phyloP scores from a whole-genome alignment of 2,329 filamentous ascomycete genomes.

The Fusarium armeniacum region DNA sequence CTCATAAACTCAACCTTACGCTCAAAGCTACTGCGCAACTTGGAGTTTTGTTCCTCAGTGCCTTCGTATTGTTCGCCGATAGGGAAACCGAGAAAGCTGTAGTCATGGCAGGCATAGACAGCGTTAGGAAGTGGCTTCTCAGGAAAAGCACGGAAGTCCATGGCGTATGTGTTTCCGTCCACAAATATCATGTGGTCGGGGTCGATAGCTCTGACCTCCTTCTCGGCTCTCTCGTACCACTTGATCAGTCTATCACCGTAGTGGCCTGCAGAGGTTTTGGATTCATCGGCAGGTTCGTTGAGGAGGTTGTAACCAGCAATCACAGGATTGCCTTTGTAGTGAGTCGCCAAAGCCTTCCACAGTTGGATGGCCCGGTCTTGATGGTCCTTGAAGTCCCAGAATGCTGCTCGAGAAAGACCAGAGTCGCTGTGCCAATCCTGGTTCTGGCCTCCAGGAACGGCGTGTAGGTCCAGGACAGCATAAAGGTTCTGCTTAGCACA shows the following conservation, averaged over 20 bases:
- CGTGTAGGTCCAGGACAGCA: slow-evolving; percentile 61
- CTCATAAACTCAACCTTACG: slow-evolving; percentile 62
- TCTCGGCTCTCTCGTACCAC: slow-evolving; percentile 59
- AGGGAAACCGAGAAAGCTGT: slow-evolving; percentile 65
- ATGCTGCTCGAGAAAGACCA: slow-evolving; percentile 56
- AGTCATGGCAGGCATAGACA: slow-evolving; percentile 69
- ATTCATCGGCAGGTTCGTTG: slow-evolving; percentile 53
- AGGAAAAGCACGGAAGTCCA: slow-evolving; percentile 63
- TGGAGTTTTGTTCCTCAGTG: slow-evolving; percentile 58
- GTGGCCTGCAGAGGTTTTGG: slow-evolving; percentile 44
- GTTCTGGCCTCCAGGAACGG: slow-evolving; percentile 62
- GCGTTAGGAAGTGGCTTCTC: slow-evolving; percentile 60
- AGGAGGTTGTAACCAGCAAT: slow-evolving; percentile 59
- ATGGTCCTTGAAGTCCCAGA: slow-evolving; percentile 63
- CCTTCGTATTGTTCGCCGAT: slow-evolving; percentile 57
- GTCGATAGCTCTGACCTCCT: slow-evolving; percentile 58
- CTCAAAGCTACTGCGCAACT: slow-evolving; percentile 57
- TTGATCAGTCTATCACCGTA: slow-evolving; percentile 52
- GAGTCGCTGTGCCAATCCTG: slow-evolving; percentile 63
- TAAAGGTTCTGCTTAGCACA: slow-evolving; percentile 60
- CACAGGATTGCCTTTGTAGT: slow-evolving; percentile 59
- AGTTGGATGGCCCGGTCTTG: slow-evolving; percentile 62
- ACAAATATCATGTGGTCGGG: slow-evolving; percentile 65
- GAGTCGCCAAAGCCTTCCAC: slow-evolving; percentile 59
- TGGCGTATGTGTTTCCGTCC: slow-evolving; percentile 68